Percentiles rank a stretch among this genome's conserved stretches.
phyloP scores from a whole-genome alignment of 2,329 filamentous ascomycete species.

The Fusarium hostae region DNA sequence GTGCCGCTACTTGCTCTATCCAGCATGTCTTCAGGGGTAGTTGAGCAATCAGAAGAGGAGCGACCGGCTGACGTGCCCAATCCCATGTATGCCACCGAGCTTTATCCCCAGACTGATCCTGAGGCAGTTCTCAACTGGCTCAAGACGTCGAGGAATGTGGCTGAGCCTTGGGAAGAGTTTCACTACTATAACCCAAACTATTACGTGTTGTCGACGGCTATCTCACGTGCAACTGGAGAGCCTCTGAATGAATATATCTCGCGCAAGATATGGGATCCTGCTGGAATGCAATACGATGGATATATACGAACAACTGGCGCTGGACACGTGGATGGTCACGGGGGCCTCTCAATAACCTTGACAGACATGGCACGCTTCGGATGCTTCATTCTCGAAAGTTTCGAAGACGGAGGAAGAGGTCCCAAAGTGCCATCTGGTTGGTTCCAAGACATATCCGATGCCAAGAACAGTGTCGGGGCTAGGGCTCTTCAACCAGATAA shows the following conservation, averaged over 20 bases:
- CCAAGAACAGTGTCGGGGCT: slow-evolving; percentile 18
- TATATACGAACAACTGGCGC: slow-evolving; percentile 33
- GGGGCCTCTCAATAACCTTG: slow-evolving; percentile 20
- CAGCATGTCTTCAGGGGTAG: slow-evolving; percentile 31
- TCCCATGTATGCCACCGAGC: slow-evolving; percentile 34
- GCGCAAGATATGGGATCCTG: slow-evolving; percentile 30
- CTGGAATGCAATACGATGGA: slow-evolving; percentile 33
- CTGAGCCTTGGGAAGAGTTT: slow-evolving; percentile 36
- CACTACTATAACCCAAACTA: slow-evolving; percentile 39
- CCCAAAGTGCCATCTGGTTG: slow-evolving; percentile 14
- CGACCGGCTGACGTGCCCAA: slow-evolving; percentile 22
- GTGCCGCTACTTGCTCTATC: slow-evolving; percentile 28
- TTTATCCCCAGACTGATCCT: slow-evolving; percentile 24
- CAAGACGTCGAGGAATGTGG: slow-evolving; percentile 24
- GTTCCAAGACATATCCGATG: slow-evolving; percentile 25
- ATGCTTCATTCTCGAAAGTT: slow-evolving; percentile 22
- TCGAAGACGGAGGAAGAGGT: slow-evolving; percentile 4
- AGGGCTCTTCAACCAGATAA: slow-evolving; percentile 20
- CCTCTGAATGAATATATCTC: slow-evolving; percentile 30
- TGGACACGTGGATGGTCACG: slow-evolving; percentile 29
- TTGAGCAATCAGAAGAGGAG: slow-evolving; percentile 27
- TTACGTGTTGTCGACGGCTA: slow-evolving; percentile 24
- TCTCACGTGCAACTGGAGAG: slow-evolving; percentile 19
- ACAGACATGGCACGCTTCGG: slow-evolving; percentile 33
- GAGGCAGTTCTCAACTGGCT: slow-evolving; percentile 28